Evolutionary conservation across 306 rosid species (phyloP), one percentile per base, ranked within the genome.

Genomic region (Quercus mongolica): DNA sequence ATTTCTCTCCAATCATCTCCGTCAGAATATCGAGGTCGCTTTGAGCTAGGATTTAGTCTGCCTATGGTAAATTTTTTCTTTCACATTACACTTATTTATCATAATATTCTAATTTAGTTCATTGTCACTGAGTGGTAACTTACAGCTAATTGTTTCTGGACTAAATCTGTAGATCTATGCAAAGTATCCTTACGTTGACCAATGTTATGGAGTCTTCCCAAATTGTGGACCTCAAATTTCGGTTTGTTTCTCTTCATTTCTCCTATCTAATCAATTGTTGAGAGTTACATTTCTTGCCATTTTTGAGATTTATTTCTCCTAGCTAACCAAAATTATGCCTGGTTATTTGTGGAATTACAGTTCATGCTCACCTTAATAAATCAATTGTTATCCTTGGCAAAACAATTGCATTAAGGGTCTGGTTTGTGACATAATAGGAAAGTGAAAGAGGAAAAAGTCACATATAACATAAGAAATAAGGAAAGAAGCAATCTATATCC

Each of bases 11-110:
- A 84, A 74, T 77, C 94, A 57, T 80, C 92, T 52, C 74, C 58
- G 63, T 51, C 88, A 59, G 96, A 87, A 70, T 79, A 85, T 64
- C 68, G 33, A 51, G 74, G 86, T 73, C 89, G 83, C 80, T 87
- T 89, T 78, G 97, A 91, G 90, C 90, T 92, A 9, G 97, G 98
- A 76, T 89, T 94, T 74, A 72, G 86, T 82, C 98, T 88, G 83
- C 98, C 97, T 15, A 35, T 87, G 98, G 98, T 92, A 83, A 62
- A 75, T 71, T 54, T 44, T 82, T 80, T 67, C 58, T 35, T 54
- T 55, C 5, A 74, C 9, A 30, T 51, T 15, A 30, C 52, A 25
- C 59, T 58, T 74, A 62, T 51, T 56, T 41, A 56, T 44, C 59
- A 73, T 61, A 31, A 64, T 54, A 23, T 71, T 51, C 23, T 58